Evolutionary conservation across 2,329 filamentous ascomycete species (phyloP).

Genomic region (Phyllosticta citribraziliensis): DNA sequence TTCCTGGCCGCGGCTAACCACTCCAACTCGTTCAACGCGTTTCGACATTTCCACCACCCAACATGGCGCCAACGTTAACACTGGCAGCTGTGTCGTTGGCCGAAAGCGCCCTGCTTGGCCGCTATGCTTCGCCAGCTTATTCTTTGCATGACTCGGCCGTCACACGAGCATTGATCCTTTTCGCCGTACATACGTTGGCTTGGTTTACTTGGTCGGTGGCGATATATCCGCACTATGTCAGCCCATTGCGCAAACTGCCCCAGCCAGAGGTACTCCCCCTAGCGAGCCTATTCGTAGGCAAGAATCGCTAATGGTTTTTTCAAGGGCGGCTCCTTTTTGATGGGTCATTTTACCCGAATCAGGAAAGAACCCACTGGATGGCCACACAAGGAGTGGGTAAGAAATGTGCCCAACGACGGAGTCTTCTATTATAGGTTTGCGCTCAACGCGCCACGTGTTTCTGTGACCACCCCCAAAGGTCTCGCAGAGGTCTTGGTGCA

Average conservation of each 20-base stretch:
- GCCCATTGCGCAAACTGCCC: slow-evolving; percentile 49
- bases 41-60: not conserved
- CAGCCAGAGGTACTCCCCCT: slow-evolving; percentile 27
- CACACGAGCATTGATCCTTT: slow-evolving; percentile 33
- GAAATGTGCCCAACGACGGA: slow-evolving; percentile 45
- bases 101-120: slow-evolving; percentile 18
- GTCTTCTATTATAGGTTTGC: slow-evolving; percentile 43
- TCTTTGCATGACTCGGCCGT: slow-evolving; percentile 24
- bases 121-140: slow-evolving; percentile 23
- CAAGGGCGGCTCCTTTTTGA: slow-evolving; percentile 24
- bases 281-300: slow-evolving; percentile 25
- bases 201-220: slow-evolving; percentile 35
- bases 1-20: not conserved
- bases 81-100: slow-evolving; percentile 3
- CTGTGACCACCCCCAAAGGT: slow-evolving; percentile 38
- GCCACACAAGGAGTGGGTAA: slow-evolving; percentile 42
- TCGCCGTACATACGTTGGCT: slow-evolving; percentile 25
- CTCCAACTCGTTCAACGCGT: not conserved
- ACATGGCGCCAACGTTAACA: slow-evolving; percentile 4
- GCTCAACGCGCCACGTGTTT: slow-evolving; percentile 36
- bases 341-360: slow-evolving; percentile 35
- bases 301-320: not conserved
- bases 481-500: slow-evolving; percentile 41
- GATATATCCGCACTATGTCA: slow-evolving; percentile 50
- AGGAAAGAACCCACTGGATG: slow-evolving; percentile 32